These are phyloP conservation scores for Penicillium nordicum DNA, from an alignment of 2,329 filamentous ascomycete species.

Conservation along the genomic window DNA sequence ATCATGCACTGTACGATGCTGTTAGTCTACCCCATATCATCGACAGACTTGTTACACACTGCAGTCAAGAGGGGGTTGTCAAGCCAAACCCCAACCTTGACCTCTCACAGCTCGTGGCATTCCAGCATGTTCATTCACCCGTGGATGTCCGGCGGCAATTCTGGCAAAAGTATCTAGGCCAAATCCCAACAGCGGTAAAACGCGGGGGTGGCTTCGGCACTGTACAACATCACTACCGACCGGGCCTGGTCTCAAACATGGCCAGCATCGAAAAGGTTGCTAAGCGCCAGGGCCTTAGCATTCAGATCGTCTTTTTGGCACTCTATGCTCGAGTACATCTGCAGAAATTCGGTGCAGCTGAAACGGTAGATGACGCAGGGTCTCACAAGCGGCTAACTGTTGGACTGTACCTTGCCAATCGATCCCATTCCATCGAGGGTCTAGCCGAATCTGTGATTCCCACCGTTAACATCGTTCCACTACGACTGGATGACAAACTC, in stretches of 20 bases:
- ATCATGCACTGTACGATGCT: slow-evolving; percentile 87
- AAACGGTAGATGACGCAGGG: slow-evolving; percentile 2
- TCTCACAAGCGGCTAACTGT: slow-evolving; percentile 53
- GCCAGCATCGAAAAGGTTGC: slow-evolving; percentile 43
- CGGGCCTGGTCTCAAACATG: slow-evolving; percentile 46
- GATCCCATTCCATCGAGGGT: slow-evolving; percentile 53
- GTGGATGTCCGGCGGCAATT: slow-evolving; percentile 39
- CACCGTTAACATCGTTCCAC: slow-evolving; percentile 74
- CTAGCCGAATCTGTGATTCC: slow-evolving; percentile 58
- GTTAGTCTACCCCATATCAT: slow-evolving; percentile 69
- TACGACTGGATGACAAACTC: slow-evolving; percentile 51
- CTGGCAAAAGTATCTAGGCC: slow-evolving; percentile 43
- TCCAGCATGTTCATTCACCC: slow-evolving; percentile 26
- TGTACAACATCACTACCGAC: slow-evolving; percentile 45
- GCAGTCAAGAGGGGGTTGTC: slow-evolving; percentile 24
- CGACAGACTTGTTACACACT: slow-evolving; percentile 48
- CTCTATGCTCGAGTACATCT: slow-evolving; percentile 58
- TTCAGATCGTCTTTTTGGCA: slow-evolving; percentile 75
- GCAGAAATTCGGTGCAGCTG: slow-evolving; percentile 15
- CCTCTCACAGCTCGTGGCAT: slow-evolving; percentile 45
- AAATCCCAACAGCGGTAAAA: slow-evolving; percentile 5
- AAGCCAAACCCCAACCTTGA: slow-evolving; percentile 22
- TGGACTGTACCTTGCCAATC: slow-evolving; percentile 81
- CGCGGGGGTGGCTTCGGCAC: slow-evolving; percentile 9
- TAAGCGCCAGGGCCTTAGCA: slow-evolving; percentile 56